Conservation (phyloP, 1,284 basidiomycete species). For the Tetrapyrgos nigripes region DNA sequence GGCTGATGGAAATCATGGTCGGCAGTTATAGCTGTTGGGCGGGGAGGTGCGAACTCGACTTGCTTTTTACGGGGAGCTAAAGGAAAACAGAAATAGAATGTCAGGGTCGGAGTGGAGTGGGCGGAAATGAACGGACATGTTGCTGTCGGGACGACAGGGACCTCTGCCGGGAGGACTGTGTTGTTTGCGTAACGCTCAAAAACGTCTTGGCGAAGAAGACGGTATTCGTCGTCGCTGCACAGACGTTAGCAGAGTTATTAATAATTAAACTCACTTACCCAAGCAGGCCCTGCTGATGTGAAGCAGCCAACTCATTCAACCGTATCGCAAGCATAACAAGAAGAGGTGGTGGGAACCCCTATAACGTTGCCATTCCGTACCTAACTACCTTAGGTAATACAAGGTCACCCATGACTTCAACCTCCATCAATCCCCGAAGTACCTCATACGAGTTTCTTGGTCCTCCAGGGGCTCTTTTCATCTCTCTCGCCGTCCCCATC, state of each 20-base stretch:
- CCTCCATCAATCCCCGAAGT: constrained; percentile 68
- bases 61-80: constrained; percentile 19
- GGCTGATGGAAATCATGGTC: constrained; percentile 33
- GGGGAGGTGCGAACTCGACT: constrained; percentile 18
- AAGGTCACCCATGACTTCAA: constrained; percentile 27
- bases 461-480: constrained; percentile 78
- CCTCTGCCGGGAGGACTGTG: constrained; percentile 33
- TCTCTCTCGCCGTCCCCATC: constrained; percentile 78
- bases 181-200: constrained; percentile 47
- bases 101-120: neutral
- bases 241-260: neutral
- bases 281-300: constrained; percentile 8
- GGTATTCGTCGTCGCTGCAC: constrained; percentile 56
- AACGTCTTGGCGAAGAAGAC: constrained; percentile 49
- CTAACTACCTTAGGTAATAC: neutral
- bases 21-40: constrained; percentile 8
- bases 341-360: neutral
- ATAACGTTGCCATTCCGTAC: no score
- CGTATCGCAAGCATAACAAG: constrained; percentile 5
- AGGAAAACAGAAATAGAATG: neutral
- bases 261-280: constrained; percentile 1
- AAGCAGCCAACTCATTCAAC: constrained; percentile 11
- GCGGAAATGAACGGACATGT: neutral
- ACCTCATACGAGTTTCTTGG: constrained; percentile 87
- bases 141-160: constrained; percentile 29